phyloP scores from a whole-genome alignment of 2,329 filamentous ascomycete genomes.

The Fusarium drepaniforme region DNA sequence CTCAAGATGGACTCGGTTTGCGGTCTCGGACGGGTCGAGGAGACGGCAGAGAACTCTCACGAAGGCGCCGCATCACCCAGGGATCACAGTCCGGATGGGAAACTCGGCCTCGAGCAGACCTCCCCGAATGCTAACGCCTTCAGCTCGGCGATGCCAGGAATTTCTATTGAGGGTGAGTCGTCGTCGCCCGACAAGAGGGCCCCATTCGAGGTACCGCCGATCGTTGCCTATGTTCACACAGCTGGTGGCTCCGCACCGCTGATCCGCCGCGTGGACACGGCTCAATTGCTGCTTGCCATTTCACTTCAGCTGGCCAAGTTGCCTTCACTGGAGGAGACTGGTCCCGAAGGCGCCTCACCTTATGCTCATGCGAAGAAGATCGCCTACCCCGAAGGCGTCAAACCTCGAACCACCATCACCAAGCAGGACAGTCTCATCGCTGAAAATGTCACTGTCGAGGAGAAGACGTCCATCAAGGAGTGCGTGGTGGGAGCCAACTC shows the following conservation, averaged over 20 bases:
- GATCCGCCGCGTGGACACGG: constrained; percentile 89
- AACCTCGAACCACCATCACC: constrained; percentile 84
- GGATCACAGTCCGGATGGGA: constrained; percentile 37
- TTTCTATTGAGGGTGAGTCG: constrained; percentile 9
- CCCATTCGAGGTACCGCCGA: constrained; percentile 69
- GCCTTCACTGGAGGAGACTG: constrained; percentile 75
- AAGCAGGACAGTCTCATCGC: constrained; percentile 85
- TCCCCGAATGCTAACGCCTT: not conserved
- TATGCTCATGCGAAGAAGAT: constrained; percentile 86
- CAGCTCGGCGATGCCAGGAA: constrained; percentile 3
- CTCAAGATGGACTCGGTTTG: constrained; percentile 77
- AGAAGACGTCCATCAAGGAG: constrained; percentile 93
- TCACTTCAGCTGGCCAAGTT: constrained; percentile 91
- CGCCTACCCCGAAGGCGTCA: constrained; percentile 85
- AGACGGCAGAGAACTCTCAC: constrained; percentile 51
- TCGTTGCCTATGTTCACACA: constrained; percentile 87
- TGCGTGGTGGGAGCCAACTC: constrained; percentile 89
- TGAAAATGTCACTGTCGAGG: constrained; percentile 89
- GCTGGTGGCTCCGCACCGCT: constrained; percentile 67
- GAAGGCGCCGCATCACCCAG: constrained; percentile 46
- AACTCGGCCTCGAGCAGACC: constrained; percentile 5
- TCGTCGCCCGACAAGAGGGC: constrained; percentile 22
- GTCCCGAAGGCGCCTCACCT: constrained; percentile 70
- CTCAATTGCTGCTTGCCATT: constrained; percentile 82
- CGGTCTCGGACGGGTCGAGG: constrained; percentile 52